Percentiles rank a stretch among this genome's conserved stretches.
phyloP scores from a whole-genome alignment of 148 eudicot species.

The Vaccinium myrtillus region DNA sequence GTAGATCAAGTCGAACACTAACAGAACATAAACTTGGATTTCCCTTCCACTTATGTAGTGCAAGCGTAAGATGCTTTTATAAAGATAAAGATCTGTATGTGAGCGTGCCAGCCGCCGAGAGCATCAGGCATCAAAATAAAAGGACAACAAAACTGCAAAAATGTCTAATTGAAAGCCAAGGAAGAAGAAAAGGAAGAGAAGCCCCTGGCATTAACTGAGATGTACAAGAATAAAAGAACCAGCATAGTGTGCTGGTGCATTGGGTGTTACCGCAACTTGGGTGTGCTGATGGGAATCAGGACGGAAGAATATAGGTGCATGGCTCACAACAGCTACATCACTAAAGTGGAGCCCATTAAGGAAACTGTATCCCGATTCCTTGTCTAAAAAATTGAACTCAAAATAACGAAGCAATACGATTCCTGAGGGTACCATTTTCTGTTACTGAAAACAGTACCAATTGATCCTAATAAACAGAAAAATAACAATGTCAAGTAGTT shows the following conservation, averaged over 20 bases:
- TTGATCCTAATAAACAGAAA: neutral
- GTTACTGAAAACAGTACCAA: neutral
- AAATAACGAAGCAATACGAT: neutral
- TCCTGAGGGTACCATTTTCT: neutral
- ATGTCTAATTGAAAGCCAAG: neutral
- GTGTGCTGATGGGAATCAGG: neutral
- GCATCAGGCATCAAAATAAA: neutral
- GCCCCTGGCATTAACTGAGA: neutral
- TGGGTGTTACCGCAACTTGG: neutral
- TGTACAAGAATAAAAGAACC: neutral
- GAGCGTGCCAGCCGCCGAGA: neutral
- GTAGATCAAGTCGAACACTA: neutral
- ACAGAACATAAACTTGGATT: neutral
- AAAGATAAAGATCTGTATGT: neutral
- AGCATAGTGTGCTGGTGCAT: neutral
- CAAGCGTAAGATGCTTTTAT: neutral
- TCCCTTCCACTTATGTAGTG: neutral
- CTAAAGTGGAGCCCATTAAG: neutral
- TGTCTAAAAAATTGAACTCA: neutral
- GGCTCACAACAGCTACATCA: neutral
- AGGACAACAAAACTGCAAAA: neutral
- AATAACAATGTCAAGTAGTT: neutral
- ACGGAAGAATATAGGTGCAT: neutral
- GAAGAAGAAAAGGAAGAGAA: constrained; percentile 1
- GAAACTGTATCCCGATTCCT: neutral